phyloP scores from a whole-genome alignment of 179 eudicot species.

The Camellia oleifera region DNA sequence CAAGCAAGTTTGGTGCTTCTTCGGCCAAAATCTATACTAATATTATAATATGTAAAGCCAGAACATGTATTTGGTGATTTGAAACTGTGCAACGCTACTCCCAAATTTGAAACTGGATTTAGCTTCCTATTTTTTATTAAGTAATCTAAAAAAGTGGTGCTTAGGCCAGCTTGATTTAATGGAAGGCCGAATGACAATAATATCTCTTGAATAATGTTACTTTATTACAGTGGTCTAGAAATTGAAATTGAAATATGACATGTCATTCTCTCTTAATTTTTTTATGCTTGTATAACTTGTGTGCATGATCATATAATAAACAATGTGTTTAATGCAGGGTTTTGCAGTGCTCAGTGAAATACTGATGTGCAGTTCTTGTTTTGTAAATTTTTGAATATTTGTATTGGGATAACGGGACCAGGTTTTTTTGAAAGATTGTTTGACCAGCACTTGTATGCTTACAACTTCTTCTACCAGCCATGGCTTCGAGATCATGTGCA shows the following conservation, averaged over 20 bases:
- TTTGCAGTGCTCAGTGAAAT: not conserved
- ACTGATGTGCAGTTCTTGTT: constrained; percentile 4
- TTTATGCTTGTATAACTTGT: not conserved
- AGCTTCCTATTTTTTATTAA: no score
- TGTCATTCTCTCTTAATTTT: not conserved
- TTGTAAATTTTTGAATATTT: constrained; percentile 8
- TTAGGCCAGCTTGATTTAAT: no score
- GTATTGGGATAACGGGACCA: not conserved
- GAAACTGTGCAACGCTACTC: no score
- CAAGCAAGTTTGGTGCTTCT: no score
- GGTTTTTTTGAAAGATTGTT: not conserved
- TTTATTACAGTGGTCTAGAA: no score
- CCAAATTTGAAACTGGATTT: no score
- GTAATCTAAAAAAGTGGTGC: no score
- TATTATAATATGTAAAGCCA: no score
- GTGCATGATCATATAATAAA: not conserved
- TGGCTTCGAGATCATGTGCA: constrained; percentile 69
- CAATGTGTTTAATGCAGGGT: not conserved
- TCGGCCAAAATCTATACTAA: no score
- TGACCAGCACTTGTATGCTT: not conserved
- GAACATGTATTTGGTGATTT: no score
- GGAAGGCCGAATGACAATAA: no score
- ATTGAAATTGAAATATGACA: not conserved
- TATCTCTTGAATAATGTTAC: no score
- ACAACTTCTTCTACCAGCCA: constrained; percentile 16